These are phyloP conservation scores for Phytophthora nicotianae DNA, from an alignment of 352 stramenopile species.

Conservation along the genomic window DNA sequence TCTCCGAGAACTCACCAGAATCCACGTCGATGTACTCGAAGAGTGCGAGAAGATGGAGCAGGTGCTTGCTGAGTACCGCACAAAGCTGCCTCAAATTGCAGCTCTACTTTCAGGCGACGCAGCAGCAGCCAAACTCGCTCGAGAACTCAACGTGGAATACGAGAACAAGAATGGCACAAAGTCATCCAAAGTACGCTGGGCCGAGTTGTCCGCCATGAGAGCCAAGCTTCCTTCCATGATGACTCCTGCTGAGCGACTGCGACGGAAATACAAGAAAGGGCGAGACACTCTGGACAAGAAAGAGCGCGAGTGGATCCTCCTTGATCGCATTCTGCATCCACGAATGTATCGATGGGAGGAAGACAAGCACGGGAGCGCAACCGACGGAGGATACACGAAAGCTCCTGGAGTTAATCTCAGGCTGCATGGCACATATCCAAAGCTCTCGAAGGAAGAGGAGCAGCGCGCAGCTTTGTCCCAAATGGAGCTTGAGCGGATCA, in stretches of 20 bases:
- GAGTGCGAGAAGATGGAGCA: conserved; percentile 67
- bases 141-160: conserved; percentile 72
- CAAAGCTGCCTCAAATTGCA: conserved; percentile 55
- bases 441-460: conserved; percentile 71
- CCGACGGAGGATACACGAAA: conserved; percentile 28
- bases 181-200: conserved; percentile 70
- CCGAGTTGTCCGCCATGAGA: conserved; percentile 76
- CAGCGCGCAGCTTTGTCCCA: conserved; percentile 60
- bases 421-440: conserved; percentile 53
- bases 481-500: conserved; percentile 70
- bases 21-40: conserved; percentile 67
- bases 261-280: conserved; percentile 84
- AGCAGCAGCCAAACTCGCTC: conserved; percentile 54
- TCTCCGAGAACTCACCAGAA: conserved; percentile 67
- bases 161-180: conserved; percentile 45
- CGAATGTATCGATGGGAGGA: conserved; percentile 76
- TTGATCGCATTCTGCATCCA: conserved; percentile 74
- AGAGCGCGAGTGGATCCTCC: conserved; percentile 77
- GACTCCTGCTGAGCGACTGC: conserved; percentile 67
- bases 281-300: conserved; percentile 64
- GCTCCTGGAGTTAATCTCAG: conserved; percentile 33
- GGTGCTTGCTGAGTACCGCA: conserved; percentile 55
- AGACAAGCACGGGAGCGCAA: conserved; percentile 29
- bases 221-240: conserved; percentile 80
- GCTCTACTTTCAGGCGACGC: conserved; percentile 54